Evolutionary conservation across 495 filamentous ascomycete species (phyloP).

Genomic region (Xylaria flabelliformis): DNA sequence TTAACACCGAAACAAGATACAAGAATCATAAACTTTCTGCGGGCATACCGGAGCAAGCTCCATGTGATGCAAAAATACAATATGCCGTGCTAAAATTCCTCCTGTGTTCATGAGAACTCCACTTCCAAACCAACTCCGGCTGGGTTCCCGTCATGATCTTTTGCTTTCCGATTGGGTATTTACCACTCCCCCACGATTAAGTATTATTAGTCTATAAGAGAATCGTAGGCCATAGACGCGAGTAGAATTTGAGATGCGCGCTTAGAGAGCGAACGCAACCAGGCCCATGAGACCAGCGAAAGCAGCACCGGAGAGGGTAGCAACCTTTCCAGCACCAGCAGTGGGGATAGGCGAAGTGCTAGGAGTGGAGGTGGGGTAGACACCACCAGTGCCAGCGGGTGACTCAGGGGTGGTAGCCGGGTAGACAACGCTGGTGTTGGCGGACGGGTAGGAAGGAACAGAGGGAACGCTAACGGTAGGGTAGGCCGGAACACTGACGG

Average conservation of each 20-base stretch:
- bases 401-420: constrained; percentile 40
- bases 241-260: constrained; percentile 35
- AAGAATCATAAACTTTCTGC: constrained; percentile 23
- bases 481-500: constrained; percentile 34
- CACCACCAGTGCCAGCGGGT: constrained; percentile 40
- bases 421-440: constrained; percentile 35
- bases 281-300: constrained; percentile 78
- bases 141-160: constrained; percentile 48
- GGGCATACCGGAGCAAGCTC: not conserved
- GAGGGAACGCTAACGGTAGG: constrained; percentile 32
- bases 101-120: constrained; percentile 18
- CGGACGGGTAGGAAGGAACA: constrained; percentile 27
- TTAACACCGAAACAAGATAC: constrained; percentile 23
- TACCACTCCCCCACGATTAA: constrained; percentile 42
- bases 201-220: constrained; percentile 45
- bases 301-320: constrained; percentile 71
- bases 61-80: constrained; percentile 9
- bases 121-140: constrained; percentile 36
- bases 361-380: constrained; percentile 43
- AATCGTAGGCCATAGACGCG: constrained; percentile 47
- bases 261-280: constrained; percentile 79
- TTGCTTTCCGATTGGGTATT: constrained; percentile 27
- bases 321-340: constrained; percentile 68
- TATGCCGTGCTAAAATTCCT: constrained; percentile 2
- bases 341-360: constrained; percentile 54